These are phyloP conservation scores for Sedum album DNA, from an alignment of 164 flowering plant genomes.

Conservation along the genomic window DNA sequence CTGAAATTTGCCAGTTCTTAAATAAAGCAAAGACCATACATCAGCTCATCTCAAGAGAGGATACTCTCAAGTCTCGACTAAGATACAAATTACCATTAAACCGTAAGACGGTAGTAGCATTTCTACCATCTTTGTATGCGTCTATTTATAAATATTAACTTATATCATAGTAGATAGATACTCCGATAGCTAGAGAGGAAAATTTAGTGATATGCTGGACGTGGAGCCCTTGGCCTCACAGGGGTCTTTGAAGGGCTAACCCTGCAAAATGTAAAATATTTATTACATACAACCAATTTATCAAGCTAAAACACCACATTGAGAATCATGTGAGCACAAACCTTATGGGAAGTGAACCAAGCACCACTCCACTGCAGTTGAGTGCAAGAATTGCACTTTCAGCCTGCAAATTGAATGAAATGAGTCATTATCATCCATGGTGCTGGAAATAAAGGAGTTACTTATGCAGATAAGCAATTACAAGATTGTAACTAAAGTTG, in stretches of 20 bases:
- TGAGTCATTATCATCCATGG: no score
- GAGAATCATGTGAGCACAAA: background rate
- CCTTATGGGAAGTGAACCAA: constrained; percentile 7
- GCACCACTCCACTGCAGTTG: constrained; percentile 3
- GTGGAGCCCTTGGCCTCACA: constrained; percentile 6
- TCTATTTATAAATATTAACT: background rate
- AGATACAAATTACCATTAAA: background rate
- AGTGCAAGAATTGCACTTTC: constrained; percentile 8
- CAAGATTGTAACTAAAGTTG: background rate
- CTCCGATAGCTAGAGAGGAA: background rate
- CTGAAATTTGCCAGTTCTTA: no score
- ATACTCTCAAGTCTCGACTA: background rate
- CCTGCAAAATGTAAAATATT: background rate
- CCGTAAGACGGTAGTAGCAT: background rate
- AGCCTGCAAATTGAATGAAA: constrained; percentile 4
- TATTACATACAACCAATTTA: background rate
- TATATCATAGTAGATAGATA: background rate
- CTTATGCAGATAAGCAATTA: background rate
- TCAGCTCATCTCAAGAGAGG: background rate
- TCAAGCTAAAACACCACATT: background rate
- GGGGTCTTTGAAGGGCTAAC: constrained; percentile 8
- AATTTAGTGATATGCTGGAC: constrained; percentile 1
- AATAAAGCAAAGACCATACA: background rate
- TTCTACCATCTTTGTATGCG: background rate
- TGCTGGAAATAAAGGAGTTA: no score